Evolutionary conservation across 2,329 filamentous ascomycete genomes (phyloP), one percentile per base, ranked within the genome.

Genomic region (Trichophyton rubrum): DNA sequence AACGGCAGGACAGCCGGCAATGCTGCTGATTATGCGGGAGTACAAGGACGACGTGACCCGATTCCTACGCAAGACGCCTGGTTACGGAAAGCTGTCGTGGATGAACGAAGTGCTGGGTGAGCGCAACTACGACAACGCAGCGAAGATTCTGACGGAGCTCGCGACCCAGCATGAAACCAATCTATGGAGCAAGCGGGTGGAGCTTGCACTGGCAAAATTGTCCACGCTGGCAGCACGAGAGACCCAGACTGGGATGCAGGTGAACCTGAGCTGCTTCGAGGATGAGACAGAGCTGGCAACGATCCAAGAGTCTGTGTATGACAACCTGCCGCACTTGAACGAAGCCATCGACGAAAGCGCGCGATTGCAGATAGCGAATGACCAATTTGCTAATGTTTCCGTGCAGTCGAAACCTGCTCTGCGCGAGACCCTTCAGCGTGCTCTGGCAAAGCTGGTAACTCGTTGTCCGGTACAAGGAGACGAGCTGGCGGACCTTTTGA

Each of bases 101-200:
- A 95, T 99, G 75, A 95, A 99, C 70, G 91, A 97, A 70, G 81
- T 97, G 6, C 80, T 85, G 62, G 81, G 82, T 24, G 88, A 93
- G 69, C 80, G 85, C 62, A 85, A 96, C 67, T 90, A 90, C 64
- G 78, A 82, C 11, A 81, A 83, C 60, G 91, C 92, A 9, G 85
- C 87, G 3, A 76, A 83, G 47, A 87, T 85, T 0, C 79, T 99
- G 55, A 77, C 88, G 49, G 77, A 83, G 6, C 79, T 91, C 20
- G 90, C 89, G 0, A 76, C 86, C 20, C 79, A 80, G 57, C 83
- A 84, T 59, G 91, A 96, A 71, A 82, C 84, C 59, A 87, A 91
- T 67, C 75, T 93, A 3, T 97, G 92, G 92, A 90, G 85, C 74
- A 95, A 95, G 77, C 93, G 95, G 72, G 88, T 96, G 38, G 88